Percentiles rank a stretch among this genome's conserved stretches.
Conservation (phyloP, 2,329 filamentous ascomycete genomes). For the Penicillium olsonii region DNA sequence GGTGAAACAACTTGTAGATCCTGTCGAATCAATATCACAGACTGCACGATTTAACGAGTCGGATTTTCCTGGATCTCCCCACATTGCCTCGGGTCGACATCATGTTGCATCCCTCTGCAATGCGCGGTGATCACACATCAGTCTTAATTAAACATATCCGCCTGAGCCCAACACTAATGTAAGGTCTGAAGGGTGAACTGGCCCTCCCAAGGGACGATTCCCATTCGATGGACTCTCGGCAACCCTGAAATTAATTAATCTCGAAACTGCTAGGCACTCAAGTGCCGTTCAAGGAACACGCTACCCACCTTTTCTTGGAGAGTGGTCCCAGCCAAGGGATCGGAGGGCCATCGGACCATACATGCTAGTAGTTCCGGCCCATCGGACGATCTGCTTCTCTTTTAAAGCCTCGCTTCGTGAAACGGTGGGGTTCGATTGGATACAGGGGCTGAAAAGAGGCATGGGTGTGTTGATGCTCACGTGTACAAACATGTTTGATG, state of each 20-base stretch:
- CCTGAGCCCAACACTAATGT: background rate
- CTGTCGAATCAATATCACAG: background rate
- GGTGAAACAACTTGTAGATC: background rate
- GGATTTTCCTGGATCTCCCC: background rate
- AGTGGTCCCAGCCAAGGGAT: background rate
- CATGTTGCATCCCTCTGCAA: background rate
- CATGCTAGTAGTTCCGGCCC: background rate
- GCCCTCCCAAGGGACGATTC: background rate
- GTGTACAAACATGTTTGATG: background rate
- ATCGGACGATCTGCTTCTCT: slow-evolving; percentile 1
- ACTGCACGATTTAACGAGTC: background rate
- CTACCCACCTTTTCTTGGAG: background rate
- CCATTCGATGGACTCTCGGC: background rate
- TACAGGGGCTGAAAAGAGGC: background rate
- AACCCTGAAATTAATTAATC: background rate
- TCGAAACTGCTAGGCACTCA: background rate
- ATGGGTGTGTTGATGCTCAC: background rate
- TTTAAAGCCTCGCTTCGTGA: background rate
- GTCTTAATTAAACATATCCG: background rate
- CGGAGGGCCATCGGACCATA: background rate
- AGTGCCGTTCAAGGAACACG: background rate
- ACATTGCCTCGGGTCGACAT: background rate
- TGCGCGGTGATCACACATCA: background rate
- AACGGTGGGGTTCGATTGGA: background rate
- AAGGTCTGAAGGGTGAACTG: background rate